A percentile compares a stretch with the other conserved stretches of the same genome.
phyloP scores from a whole-genome alignment of 805 yeast species.

The Wickerhamomyces sydowiorum region DNA sequence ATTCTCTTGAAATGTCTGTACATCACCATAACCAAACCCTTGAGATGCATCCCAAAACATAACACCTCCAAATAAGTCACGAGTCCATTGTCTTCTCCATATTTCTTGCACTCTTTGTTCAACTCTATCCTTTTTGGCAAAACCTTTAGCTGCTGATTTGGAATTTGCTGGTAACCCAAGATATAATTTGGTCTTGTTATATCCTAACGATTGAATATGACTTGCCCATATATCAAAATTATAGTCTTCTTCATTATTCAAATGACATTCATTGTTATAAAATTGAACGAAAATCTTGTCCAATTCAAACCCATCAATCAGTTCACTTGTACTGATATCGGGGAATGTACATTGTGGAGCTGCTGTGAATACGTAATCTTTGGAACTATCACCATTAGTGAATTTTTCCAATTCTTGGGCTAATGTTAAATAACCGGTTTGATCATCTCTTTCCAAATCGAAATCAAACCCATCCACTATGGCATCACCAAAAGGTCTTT shows the following conservation, averaged over 20 bases:
- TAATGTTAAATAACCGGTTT: constrained; percentile 62
- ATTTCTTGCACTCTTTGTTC: constrained; percentile 21
- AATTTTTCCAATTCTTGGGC: constrained; percentile 40
- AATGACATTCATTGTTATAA: constrained; percentile 61
- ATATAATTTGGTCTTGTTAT: constrained; percentile 46
- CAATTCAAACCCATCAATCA: constrained; percentile 44
- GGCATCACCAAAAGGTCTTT: constrained; percentile 67
- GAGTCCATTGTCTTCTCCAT: neutral
- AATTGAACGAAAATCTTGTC: constrained; percentile 73
- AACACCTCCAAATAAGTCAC: constrained; percentile 70
- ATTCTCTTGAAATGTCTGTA: constrained; percentile 24
- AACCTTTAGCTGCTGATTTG: constrained; percentile 54
- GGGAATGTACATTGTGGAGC: constrained; percentile 81
- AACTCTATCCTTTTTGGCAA: constrained; percentile 35
- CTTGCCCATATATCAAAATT: constrained; percentile 47
- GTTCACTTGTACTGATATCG: constrained; percentile 47
- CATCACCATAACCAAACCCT: constrained; percentile 39
- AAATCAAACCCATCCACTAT: constrained; percentile 89
- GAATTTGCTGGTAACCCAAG: constrained; percentile 59
- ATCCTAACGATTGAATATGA: constrained; percentile 10
- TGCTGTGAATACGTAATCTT: constrained; percentile 58
- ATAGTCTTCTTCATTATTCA: constrained; percentile 32
- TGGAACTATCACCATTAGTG: constrained; percentile 36
- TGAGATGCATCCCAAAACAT: constrained; percentile 91
- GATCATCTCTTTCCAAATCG: constrained; percentile 68